A percentile compares a stretch with the other conserved stretches of the same genome.
phyloP scores from a whole-genome alignment of 352 stramenopile genomes.

The Globisporangium polare region DNA sequence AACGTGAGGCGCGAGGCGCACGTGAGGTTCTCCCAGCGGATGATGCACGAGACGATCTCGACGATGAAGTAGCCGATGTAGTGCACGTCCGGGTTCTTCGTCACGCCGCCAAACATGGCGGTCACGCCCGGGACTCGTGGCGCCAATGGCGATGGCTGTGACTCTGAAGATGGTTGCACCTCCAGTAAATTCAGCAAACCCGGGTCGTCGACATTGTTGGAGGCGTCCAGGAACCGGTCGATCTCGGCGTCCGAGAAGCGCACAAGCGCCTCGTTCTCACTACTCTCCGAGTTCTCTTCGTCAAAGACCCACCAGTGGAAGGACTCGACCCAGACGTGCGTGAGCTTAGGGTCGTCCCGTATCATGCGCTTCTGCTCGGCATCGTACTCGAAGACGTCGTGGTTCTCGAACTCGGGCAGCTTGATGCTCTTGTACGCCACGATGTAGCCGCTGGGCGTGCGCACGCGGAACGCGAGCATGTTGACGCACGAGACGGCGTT shows the following conservation, averaged over 20 bases:
- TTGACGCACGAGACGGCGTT: constrained; percentile 35
- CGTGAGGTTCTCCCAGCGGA: constrained; percentile 10
- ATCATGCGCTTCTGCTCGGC: constrained; percentile 7
- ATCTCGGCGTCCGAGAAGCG: constrained; percentile 3
- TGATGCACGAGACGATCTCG: constrained; percentile 14
- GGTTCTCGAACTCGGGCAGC: constrained; percentile 3
- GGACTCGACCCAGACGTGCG: constrained; percentile 13
- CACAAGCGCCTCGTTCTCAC: background rate
- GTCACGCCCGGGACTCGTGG: background rate
- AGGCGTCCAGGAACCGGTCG: background rate
- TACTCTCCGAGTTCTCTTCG: background rate
- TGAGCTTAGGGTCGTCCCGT: constrained; percentile 7
- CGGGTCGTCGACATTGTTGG: background rate
- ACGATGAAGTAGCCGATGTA: constrained; percentile 17
- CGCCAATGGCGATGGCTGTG: too few relatives aligned
- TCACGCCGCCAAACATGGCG: constrained; percentile 10
- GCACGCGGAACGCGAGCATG: constrained; percentile 14
- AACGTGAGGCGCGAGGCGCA: constrained; percentile 9
- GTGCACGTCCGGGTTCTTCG: constrained; percentile 4
- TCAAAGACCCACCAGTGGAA: constrained; percentile 16
- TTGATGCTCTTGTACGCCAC: constrained; percentile 10
- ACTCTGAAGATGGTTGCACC: too few relatives aligned
- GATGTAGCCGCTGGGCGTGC: constrained; percentile 8
- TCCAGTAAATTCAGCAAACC: background rate
- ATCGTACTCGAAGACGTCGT: constrained; percentile 12